Base-by-base conservation (phyloP, 495 filamentous ascomycete species). In the Aspergillus egyptiacus region DNA sequence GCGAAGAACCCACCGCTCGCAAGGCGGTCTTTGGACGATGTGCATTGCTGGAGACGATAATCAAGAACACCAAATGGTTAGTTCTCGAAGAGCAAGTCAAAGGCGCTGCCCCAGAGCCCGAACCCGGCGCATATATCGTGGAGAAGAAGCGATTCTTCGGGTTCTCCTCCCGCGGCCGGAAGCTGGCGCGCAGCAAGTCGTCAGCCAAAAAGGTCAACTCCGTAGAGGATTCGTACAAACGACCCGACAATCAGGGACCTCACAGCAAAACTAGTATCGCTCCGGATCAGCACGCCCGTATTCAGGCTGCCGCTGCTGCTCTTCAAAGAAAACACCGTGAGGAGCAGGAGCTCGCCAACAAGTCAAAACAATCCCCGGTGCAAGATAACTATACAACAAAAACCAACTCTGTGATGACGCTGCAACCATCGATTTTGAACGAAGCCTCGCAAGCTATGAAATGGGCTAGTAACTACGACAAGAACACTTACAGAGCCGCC, bases 71-170 rank as follows among this genome's bases (percentile, higher is more conserved):
- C 32, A 85, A 83, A 46, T 98, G 94, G 94, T 74, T 98, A 15
- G 81, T 98, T 20, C 81, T 95, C 63, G 91, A 98, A 68, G 93
- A 98, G 70, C 89, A 96, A 65, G 82, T 98, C 46, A 93, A 91
- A 63, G 93, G 93, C 9, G 93, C 93, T 17, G 91, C 89, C 2
- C 82, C 86, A 8, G 87, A 88, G 54, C 85, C 86, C 2, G 87
- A 90, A 46, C 82, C 85, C 10, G 87, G 85, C 17, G 87, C 88
- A 0, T 90, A 93, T 53, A 86, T 96, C 50, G 88, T 85, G 6
- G 90, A 96, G 70, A 96, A 98, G 77, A 96, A 95, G 67, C 68
- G 85, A 46, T 83, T 90, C 50, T 94, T 95, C 65, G 84, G 86
- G 54, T 91, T 91, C 67, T 85, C 84, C 7, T 86, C 79, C 48